phyloP scores from a whole-genome alignment of 108 stramenopile species.

The Heterococcus sp. region DNA sequence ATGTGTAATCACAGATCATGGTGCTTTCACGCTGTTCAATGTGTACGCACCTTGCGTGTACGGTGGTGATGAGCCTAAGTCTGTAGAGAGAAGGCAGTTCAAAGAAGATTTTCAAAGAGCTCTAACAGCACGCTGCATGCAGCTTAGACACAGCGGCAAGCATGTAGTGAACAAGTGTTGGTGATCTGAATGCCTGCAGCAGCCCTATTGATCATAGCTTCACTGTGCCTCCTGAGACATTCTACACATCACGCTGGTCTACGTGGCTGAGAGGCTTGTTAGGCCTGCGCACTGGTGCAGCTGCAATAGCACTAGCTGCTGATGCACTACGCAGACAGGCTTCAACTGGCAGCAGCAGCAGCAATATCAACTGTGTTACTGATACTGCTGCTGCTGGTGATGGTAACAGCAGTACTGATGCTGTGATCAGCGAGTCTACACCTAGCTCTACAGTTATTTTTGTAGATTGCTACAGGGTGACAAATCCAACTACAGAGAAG shows the following conservation, averaged over 20 bases:
- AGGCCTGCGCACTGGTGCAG: not conserved
- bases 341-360: not conserved
- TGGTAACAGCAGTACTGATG: not conserved
- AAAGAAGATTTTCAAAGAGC: conserved; percentile 19
- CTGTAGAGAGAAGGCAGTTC: conserved; percentile 16
- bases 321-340: too few species aligned
- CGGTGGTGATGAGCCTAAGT: conserved; percentile 13
- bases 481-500: conserved; percentile 12
- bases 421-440: not conserved
- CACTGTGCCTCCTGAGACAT: conserved; percentile 18
- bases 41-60: conserved; percentile 41
- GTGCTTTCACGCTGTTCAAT: conserved; percentile 46
- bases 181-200: conserved; percentile 28
- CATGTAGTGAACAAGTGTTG: conserved; percentile 22
- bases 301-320: not conserved
- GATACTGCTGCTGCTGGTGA: not conserved
- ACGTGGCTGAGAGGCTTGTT: conserved; percentile 33
- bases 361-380: too few species aligned
- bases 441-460: not conserved
- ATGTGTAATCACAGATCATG: conserved; percentile 40
- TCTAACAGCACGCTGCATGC: conserved; percentile 4
- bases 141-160: conserved; percentile 3
- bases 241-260: conserved; percentile 28
- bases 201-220: conserved; percentile 40
- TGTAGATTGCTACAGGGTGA: conserved; percentile 36